A percentile compares a stretch with the other conserved stretches of the same genome.
Evolutionary conservation across 768 basidiomycete genomes (phyloP).

Genomic region (Coprinopsis strossmayeri): DNA sequence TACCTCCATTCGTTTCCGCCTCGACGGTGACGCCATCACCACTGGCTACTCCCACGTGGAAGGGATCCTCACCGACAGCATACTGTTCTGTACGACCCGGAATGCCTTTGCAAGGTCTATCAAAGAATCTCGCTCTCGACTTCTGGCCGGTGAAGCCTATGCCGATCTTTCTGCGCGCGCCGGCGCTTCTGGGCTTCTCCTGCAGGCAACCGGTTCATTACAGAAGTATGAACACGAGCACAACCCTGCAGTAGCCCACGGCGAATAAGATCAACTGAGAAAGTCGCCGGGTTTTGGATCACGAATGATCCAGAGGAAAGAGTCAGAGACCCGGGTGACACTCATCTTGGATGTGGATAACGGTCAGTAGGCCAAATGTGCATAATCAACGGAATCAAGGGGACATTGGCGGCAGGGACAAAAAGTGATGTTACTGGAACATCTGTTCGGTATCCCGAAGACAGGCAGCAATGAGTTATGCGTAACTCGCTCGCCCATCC

Average conservation of each 20-base stretch:
- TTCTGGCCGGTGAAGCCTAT: slow-evolving; percentile 40
- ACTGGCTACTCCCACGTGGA: background rate
- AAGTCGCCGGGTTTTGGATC: slow-evolving; percentile 46
- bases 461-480: slow-evolving; percentile 17
- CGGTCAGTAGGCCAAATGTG: slow-evolving; percentile 6
- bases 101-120: background rate
- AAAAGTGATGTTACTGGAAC: slow-evolving; percentile 9
- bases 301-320: slow-evolving; percentile 23
- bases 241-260: slow-evolving; percentile 35
- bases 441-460: slow-evolving; percentile 15
- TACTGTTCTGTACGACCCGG: background rate
- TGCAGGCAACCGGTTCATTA: slow-evolving; percentile 10
- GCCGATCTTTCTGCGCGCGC: slow-evolving; percentile 44
- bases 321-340: slow-evolving; percentile 37
- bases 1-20: no score
- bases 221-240: slow-evolving; percentile 3
- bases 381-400: slow-evolving; percentile 13
- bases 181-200: slow-evolving; percentile 45
- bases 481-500: slow-evolving; percentile 35
- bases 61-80: background rate
- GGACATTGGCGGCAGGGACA: background rate
- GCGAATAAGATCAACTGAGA: slow-evolving; percentile 42
- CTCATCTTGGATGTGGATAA: slow-evolving; percentile 33
- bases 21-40: no score
- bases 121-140: background rate